Base-by-base conservation (phyloP, 352 stramenopile genomes). In the Pythium phragmiticola region DNA sequence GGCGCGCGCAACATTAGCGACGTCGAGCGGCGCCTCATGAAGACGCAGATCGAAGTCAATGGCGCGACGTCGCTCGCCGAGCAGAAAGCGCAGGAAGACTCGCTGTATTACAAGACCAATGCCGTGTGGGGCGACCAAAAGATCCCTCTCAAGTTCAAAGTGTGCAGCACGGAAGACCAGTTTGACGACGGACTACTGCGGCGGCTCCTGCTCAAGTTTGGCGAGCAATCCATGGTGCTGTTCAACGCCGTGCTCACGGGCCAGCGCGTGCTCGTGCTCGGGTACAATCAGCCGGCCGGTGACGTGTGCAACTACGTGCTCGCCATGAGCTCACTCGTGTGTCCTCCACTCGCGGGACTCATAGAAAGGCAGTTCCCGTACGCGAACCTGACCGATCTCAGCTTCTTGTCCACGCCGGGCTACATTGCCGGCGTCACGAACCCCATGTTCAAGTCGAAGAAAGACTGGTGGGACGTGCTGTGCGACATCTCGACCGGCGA, bases 371-470 rank as follows among this genome's bases (percentile, higher is more conserved):
- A 94, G 52, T 94, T 81, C 41, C 87, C 87, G 70, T 96, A 97
- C 63, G 89, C 89, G 14, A 96, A 96, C 51, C 57, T 97, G 17
- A 96, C 87, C 9, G 89, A 97, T 69, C 69, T 97, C 54, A 81
- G 78, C 39, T 97, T 97, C 61, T 60, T 97, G 26, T 77, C 75
- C 0, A 90, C 77, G 17, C 85, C 87, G 0, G 89, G 89, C 2
- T 97, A 84, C 72, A 94, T 97, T 65, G 90, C 90, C 34, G 90
- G 90, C 3, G 89, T 96, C 59, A 97, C 88, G 17, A 97, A 97
- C 57, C 89, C 89, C 2, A 96, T 97, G 88, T 97, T 97, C 64
- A 94, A 95, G 66, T 88, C 83, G 55, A 94, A 95, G 65, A 76
- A 77, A 21, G 88, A 96, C 52, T 97, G 89, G 89, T 97, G 89